phyloP scores from a whole-genome alignment of 106 monocot species.

The Platanthera guangdongensis region DNA sequence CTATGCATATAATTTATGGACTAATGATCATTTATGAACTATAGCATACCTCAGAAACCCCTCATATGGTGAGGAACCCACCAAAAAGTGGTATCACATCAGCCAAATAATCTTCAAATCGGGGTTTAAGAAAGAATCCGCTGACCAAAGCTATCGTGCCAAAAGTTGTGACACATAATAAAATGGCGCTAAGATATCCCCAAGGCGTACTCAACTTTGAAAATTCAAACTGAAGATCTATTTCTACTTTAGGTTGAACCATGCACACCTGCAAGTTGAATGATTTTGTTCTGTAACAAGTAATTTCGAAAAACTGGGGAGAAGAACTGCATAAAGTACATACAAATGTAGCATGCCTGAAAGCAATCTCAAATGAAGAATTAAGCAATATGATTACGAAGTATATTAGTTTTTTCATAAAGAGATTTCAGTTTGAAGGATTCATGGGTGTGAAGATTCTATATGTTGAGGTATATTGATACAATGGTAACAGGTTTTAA shows the following conservation, averaged over 20 bases:
- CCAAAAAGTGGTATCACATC: conserved; percentile 78
- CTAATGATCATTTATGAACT: too few species aligned
- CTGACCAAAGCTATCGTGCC: conserved; percentile 87
- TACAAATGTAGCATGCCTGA: too few species aligned
- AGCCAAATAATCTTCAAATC: conserved; percentile 69
- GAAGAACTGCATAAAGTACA: background rate
- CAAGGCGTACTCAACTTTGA: conserved; percentile 67
- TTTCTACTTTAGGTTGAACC: conserved; percentile 83
- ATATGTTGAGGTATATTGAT: too few species aligned
- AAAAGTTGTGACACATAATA: conserved; percentile 61
- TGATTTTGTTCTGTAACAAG: background rate
- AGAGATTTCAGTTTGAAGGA: too few species aligned
- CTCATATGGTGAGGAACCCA: conserved; percentile 69
- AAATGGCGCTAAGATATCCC: conserved; percentile 60
- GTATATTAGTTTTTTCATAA: too few species aligned
- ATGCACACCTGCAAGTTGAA: conserved; percentile 54
- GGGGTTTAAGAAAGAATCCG: conserved; percentile 84
- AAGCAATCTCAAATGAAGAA: too few species aligned
- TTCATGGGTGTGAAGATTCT: too few species aligned
- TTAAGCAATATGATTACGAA: too few species aligned
- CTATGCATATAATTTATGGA: too few species aligned
- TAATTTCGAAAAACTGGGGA: background rate
- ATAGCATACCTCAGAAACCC: conserved; percentile 64
- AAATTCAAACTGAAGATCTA: conserved; percentile 77
- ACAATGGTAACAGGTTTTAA: too few species aligned